Conservation (phyloP, 306 rosid genomes). For the Ormosia semicastrata region DNA sequence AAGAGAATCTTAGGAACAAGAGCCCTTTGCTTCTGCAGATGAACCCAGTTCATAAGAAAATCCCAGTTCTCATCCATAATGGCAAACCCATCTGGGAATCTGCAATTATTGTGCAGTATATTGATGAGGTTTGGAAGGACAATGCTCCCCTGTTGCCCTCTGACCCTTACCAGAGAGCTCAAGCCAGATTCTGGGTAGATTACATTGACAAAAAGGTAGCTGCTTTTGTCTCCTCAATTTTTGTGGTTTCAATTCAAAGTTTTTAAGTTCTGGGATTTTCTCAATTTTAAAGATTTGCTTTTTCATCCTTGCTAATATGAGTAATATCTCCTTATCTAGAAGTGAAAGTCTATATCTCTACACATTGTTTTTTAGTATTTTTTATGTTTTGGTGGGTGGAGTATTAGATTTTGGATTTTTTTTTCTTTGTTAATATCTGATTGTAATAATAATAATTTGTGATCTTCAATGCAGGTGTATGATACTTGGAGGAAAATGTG, state of each 20-base stretch:
- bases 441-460: neutral
- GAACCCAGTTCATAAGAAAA: slow-evolving; percentile 54
- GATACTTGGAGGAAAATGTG: slow-evolving; percentile 34
- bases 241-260: neutral
- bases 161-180: slow-evolving; percentile 41
- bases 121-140: slow-evolving; percentile 37
- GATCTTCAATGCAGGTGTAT: slow-evolving; percentile 22
- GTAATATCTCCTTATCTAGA: neutral
- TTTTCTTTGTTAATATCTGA: neutral
- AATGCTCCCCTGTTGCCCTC: slow-evolving; percentile 15
- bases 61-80: slow-evolving; percentile 59
- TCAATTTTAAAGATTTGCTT: neutral
- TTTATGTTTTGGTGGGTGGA: neutral
- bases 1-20: slow-evolving; percentile 27
- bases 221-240: neutral
- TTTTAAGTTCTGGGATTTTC: neutral
- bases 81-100: slow-evolving; percentile 39
- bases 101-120: slow-evolving; percentile 30
- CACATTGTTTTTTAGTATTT: neutral
- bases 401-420: neutral
- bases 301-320: neutral
- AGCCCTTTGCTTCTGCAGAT: slow-evolving; percentile 37
- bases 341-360: neutral
- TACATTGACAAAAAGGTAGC: slow-evolving; percentile 29
- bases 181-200: slow-evolving; percentile 46